Conservation (phyloP, 805 yeast species). For the Myxozyma neglecta region DNA sequence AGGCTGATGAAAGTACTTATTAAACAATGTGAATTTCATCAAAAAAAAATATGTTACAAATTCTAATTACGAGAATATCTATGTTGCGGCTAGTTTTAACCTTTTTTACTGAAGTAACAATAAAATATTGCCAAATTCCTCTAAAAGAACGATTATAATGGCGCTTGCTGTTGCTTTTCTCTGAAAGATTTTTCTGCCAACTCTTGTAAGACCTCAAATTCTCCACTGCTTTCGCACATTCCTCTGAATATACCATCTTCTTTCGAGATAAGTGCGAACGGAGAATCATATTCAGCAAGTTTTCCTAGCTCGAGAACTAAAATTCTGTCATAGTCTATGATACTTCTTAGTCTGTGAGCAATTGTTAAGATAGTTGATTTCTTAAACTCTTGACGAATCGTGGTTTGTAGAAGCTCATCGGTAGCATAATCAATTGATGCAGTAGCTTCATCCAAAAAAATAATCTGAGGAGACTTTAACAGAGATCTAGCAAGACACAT, state of each 20-base stretch:
- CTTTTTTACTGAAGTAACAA: no score
- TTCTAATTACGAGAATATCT: no score
- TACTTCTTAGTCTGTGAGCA: conserved; percentile 75
- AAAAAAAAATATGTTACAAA: no score
- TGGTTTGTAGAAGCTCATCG: conserved; percentile 61
- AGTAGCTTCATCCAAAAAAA: conserved; percentile 75
- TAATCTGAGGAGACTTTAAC: conserved; percentile 59
- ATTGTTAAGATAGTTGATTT: conserved; percentile 68
- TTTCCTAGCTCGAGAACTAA: conserved; percentile 81
- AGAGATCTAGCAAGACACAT: conserved; percentile 70
- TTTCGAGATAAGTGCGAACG: conserved; percentile 52
- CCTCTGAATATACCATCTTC: conserved; percentile 48
- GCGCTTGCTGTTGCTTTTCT: no score
- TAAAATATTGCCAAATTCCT: no score
- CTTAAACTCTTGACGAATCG: conserved; percentile 58
- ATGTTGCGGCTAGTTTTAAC: no score
- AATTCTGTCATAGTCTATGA: conserved; percentile 70
- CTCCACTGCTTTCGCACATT: conserved; percentile 46
- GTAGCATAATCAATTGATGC: conserved; percentile 75
- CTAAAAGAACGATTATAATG: no score
- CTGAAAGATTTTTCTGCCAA: no score
- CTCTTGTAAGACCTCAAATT: no score
- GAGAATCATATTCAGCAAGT: conserved; percentile 66
- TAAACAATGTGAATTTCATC: no score
- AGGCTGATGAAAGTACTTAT: no score